Base-by-base conservation (phyloP, 2,329 filamentous ascomycete species). In the Grosmannia huntii region DNA sequence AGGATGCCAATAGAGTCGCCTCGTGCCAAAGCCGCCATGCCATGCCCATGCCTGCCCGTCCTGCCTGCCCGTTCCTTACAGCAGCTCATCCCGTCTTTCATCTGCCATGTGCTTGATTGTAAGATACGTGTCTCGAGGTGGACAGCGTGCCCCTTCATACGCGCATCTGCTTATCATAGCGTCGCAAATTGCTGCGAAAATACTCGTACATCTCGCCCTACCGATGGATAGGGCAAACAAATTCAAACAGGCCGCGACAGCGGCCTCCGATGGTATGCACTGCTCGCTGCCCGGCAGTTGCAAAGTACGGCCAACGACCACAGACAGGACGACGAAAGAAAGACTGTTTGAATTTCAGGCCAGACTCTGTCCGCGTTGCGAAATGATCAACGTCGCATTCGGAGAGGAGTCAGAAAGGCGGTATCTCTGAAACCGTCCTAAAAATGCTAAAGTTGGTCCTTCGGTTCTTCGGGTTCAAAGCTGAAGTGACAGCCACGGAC, bases 371-470 rank as follows among this genome's bases (percentile, higher is more conserved):
- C 27, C 31, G 16, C 49, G 49, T n/a, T 48, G 44, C 49, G 25
- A 28, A 19, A 23, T 50, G 38, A 56, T 28, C 54, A 27, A 25
- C 54, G 54, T 56, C 54, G 16, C 54, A 56, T 49, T 21, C 54
- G 54, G 54, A 49, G 54, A 56, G 54, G 54, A 56, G 41, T 44
- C 44, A 11, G 19, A 21, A 49, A 38, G 52, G 54, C 44, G 23
- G 53, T 55, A 16, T 31, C 53, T 55, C 44, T 56, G 54, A 56
- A 56, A 56, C 54, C 23, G 33, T 54, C 52, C 52, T 53, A 53
- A 54, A 53, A 54, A 41, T 41, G 11, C 21, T 21, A 54, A 54
- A 54, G 23, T 19, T 25, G 25, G 48, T 6, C 48, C 23, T n/a
- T 44, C 41, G 41, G 16, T n/a, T 44, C 41, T 44, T 44, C 41